Percentiles rank a stretch among this genome's conserved stretches.
phyloP scores from a whole-genome alignment of 1,284 basidiomycete genomes.

The Bothia castanella region DNA sequence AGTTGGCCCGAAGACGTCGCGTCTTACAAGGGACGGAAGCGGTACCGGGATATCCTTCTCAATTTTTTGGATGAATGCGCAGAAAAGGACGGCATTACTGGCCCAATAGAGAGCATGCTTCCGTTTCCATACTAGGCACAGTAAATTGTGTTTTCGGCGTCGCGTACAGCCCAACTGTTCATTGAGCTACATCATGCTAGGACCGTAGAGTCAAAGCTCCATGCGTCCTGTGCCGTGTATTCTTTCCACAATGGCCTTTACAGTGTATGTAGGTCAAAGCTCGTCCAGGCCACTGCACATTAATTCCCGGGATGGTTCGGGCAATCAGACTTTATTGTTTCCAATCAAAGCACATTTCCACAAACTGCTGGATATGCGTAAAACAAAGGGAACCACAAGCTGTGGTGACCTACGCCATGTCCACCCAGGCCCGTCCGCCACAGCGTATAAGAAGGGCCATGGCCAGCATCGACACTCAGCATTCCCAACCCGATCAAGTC shows the following conservation, averaged over 20 bases:
- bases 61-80: constrained; percentile 48
- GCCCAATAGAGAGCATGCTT: constrained; percentile 13
- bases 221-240: no score
- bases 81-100: constrained; percentile 25
- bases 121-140: constrained; percentile 23
- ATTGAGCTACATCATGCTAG: background rate
- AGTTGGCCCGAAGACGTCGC: constrained; percentile 69
- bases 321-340: no score
- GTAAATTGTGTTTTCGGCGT: no score
- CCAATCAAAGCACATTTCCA: constrained; percentile 14
- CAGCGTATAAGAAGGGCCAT: constrained; percentile 21
- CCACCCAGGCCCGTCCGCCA: constrained; percentile 6
- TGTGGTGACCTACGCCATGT: constrained; percentile 14
- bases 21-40: constrained; percentile 54
- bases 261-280: no score
- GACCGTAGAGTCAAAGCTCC: no score
- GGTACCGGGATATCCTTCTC: constrained; percentile 46
- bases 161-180: no score
- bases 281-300: no score
- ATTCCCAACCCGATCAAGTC: background rate
- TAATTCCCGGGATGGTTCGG: no score
- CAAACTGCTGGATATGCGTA: constrained; percentile 6
- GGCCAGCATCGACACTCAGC: background rate
- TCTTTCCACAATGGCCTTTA: no score
- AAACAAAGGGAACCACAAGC: constrained; percentile 22